Evolutionary conservation across 1,139 yeast genomes (phyloP).

Genomic region (Taiozyma onychis): DNA sequence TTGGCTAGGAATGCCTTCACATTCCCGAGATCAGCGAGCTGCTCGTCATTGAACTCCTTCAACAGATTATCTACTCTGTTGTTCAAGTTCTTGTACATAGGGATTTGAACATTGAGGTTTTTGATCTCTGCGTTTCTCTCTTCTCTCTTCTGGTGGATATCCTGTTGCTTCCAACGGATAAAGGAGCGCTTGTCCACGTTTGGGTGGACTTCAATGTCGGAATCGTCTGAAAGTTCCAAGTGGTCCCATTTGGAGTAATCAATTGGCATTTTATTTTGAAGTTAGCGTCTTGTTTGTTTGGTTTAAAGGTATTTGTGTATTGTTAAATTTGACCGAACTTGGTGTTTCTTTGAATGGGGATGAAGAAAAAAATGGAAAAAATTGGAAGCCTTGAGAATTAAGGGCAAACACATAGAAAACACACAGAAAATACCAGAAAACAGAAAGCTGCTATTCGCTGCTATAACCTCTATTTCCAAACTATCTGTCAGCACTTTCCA

Average conservation of each 20-base stretch:
- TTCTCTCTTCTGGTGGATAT: conserved; percentile 87
- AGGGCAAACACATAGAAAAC: neutral
- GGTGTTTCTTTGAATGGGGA: neutral
- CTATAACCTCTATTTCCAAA: neutral
- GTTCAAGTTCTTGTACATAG: conserved; percentile 74
- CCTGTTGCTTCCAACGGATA: conserved; percentile 95
- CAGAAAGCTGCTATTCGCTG: neutral
- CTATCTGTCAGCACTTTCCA: neutral
- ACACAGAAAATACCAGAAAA: neutral
- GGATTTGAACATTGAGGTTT: conserved; percentile 63
- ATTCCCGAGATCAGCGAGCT: conserved; percentile 34
- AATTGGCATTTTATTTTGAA: conserved; percentile 47
- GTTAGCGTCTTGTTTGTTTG: neutral
- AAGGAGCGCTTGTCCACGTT: conserved; percentile 93
- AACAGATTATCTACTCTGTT: conserved; percentile 64
- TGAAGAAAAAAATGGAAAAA: neutral
- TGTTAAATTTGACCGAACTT: neutral
- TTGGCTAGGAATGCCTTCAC: conserved; percentile 40
- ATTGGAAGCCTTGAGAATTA: neutral
- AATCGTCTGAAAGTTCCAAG: conserved; percentile 90
- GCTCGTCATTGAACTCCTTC: conserved; percentile 33
- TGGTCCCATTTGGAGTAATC: conserved; percentile 99
- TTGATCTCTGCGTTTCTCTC: conserved; percentile 74
- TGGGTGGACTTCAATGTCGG: conserved; percentile 96
- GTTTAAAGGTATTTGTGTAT: neutral